Percentiles rank a stretch among this genome's conserved stretches.
These are phyloP conservation scores for Serendipita indica DNA, from an alignment of 768 basidiomycete species.

Conservation along the genomic window DNA sequence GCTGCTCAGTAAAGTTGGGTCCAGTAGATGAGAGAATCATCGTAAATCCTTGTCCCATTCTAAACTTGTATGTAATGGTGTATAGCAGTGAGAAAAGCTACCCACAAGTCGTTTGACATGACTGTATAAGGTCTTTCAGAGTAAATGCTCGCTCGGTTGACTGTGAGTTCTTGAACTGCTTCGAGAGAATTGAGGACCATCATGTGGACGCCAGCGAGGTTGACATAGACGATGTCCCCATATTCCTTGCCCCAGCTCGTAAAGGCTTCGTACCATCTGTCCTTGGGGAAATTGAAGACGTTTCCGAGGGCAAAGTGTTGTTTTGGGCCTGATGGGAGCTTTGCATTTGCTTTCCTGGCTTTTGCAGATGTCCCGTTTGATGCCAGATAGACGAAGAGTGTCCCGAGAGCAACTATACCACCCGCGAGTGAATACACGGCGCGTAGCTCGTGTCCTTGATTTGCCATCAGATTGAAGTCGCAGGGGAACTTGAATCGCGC, in stretches of 20 bases:
- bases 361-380: neutral
- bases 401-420: no score
- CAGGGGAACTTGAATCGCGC: no score
- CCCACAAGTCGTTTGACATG: conserved; percentile 11
- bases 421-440: no score
- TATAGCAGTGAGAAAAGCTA: neutral
- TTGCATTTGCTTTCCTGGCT: neutral
- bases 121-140: conserved; percentile 14
- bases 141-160: conserved; percentile 16
- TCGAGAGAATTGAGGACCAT: conserved; percentile 11
- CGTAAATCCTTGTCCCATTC: neutral
- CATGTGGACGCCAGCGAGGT: conserved; percentile 7
- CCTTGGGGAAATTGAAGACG: neutral
- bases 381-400: neutral
- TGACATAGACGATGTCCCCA: conserved; percentile 9
- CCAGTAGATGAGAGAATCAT: neutral
- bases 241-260: neutral
- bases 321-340: neutral
- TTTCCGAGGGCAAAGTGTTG: neutral
- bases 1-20: conserved; percentile 1
- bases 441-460: no score
- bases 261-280: conserved; percentile 5
- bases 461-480: no score
- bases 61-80: neutral
- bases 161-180: conserved; percentile 12